Evolutionary conservation across 257 asterid genomes (phyloP).

Genomic region (Plantago elongata): DNA sequence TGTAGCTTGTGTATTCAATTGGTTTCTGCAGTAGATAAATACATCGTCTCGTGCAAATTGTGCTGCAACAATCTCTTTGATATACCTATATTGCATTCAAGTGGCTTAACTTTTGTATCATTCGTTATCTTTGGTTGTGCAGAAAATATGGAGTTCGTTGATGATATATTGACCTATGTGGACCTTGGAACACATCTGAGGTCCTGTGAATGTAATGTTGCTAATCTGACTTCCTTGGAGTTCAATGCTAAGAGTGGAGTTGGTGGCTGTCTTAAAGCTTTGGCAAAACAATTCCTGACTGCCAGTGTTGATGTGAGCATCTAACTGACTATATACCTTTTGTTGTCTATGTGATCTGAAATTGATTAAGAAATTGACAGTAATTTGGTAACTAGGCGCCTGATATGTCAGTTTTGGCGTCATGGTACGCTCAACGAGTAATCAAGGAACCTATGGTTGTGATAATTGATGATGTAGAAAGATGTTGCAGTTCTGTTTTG

Average conservation of each 20-base stretch:
- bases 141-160: slow-evolving; percentile 86
- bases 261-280: slow-evolving; percentile 73
- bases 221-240: slow-evolving; percentile 72
- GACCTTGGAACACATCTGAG: slow-evolving; percentile 69
- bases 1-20: too few relatives aligned
- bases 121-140: slow-evolving; percentile 21
- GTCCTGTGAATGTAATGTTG: slow-evolving; percentile 62
- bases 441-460: slow-evolving; percentile 64
- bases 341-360: neutral
- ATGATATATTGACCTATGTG: slow-evolving; percentile 67
- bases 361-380: slow-evolving; percentile 16
- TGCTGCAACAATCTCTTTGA: neutral
- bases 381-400: slow-evolving; percentile 55
- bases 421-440: slow-evolving; percentile 73
- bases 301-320: slow-evolving; percentile 58
- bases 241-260: slow-evolving; percentile 69
- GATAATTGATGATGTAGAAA: slow-evolving; percentile 75
- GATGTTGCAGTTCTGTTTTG: slow-evolving; percentile 75
- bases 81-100: neutral
- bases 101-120: slow-evolving; percentile 3
- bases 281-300: slow-evolving; percentile 62
- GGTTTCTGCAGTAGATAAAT: too few relatives aligned
- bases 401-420: slow-evolving; percentile 76
- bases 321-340: slow-evolving; percentile 13
- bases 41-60: neutral